These are phyloP conservation scores for Rhizoctonia solani DNA, from an alignment of 1,284 basidiomycete genomes.

Conservation along the genomic window DNA sequence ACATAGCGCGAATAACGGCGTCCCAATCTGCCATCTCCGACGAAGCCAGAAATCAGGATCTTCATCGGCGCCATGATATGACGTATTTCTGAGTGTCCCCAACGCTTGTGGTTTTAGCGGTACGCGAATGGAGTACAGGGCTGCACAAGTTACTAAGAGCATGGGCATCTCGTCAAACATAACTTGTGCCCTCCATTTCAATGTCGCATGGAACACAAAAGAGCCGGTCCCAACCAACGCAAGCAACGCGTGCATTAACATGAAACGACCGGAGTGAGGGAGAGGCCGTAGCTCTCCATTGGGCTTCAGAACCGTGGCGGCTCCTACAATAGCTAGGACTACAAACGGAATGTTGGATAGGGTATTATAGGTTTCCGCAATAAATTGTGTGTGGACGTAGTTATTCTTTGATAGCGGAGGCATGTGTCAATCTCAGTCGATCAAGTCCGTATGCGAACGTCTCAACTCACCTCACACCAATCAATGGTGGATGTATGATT, in stretches of 20 bases:
- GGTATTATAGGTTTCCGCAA: conserved; percentile 40
- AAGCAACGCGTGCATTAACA: conserved; percentile 13
- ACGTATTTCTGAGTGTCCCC: neutral
- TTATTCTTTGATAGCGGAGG: conserved; percentile 34
- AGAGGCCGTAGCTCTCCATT: conserved; percentile 2
- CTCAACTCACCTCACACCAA: conserved; percentile 39
- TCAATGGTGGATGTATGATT: conserved; percentile 40
- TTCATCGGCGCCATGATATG: neutral
- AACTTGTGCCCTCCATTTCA: conserved; percentile 41
- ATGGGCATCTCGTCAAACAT: conserved; percentile 34
- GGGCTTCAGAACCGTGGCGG: conserved; percentile 11
- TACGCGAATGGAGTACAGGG: conserved; percentile 28
- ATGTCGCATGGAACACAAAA: conserved; percentile 40
- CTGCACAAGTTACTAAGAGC: conserved; percentile 29
- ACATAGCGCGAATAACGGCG: conserved; percentile 23
- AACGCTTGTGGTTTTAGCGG: conserved; percentile 20
- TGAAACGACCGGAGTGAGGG: conserved; percentile 21
- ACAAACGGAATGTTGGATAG: conserved; percentile 41
- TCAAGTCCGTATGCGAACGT: too few species aligned
- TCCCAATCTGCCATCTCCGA: conserved; percentile 20
- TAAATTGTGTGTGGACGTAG: conserved; percentile 38
- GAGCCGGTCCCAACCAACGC: conserved; percentile 39
- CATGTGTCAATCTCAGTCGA: neutral
- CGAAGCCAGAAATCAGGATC: conserved; percentile 31
- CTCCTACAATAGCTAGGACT: conserved; percentile 38